Evolutionary conservation across 352 stramenopile species (phyloP).

Genomic region (Globisporangium yorkense): DNA sequence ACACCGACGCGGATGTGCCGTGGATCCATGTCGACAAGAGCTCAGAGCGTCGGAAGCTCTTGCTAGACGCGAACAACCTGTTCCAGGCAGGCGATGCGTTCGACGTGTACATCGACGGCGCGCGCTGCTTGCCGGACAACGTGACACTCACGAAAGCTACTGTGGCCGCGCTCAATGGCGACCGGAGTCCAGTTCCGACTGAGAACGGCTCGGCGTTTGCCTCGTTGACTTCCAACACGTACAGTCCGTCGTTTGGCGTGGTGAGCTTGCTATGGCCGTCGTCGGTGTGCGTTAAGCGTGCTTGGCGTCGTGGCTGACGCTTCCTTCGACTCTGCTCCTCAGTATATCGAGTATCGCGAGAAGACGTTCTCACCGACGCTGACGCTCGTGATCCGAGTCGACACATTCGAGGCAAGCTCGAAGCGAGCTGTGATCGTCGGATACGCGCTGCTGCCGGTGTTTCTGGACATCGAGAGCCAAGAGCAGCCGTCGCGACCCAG

Average conservation of each 20-base stretch:
- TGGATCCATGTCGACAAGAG: constrained; percentile 41
- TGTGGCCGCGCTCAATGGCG: constrained; percentile 45
- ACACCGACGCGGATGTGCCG: constrained; percentile 1
- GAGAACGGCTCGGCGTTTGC: constrained; percentile 26
- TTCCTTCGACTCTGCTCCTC: not conserved
- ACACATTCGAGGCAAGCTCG: constrained; percentile 62
- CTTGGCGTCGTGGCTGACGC: not conserved
- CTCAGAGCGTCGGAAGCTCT: constrained; percentile 18
- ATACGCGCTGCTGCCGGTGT: constrained; percentile 67
- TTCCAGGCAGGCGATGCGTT: constrained; percentile 72
- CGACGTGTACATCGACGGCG: constrained; percentile 75
- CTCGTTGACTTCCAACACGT: constrained; percentile 17
- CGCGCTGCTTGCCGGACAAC: constrained; percentile 67
- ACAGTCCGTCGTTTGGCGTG: constrained; percentile 42
- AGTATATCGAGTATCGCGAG: constrained; percentile 76
- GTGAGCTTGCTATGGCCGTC: constrained; percentile 19
- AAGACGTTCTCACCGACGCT: constrained; percentile 70
- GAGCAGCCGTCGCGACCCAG: constrained; percentile 46
- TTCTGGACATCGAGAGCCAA: constrained; percentile 58
- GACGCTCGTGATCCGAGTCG: constrained; percentile 80
- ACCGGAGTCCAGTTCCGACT: constrained; percentile 31
- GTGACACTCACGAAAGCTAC: constrained; percentile 68
- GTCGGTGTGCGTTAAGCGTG: too few relatives aligned
- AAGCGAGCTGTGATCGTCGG: constrained; percentile 59
- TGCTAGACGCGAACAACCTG: constrained; percentile 13